Evolutionary conservation across 2,329 filamentous ascomycete genomes (phyloP), one percentile per base, ranked within the genome.

Genomic region (Fusarium tjaetaba): DNA sequence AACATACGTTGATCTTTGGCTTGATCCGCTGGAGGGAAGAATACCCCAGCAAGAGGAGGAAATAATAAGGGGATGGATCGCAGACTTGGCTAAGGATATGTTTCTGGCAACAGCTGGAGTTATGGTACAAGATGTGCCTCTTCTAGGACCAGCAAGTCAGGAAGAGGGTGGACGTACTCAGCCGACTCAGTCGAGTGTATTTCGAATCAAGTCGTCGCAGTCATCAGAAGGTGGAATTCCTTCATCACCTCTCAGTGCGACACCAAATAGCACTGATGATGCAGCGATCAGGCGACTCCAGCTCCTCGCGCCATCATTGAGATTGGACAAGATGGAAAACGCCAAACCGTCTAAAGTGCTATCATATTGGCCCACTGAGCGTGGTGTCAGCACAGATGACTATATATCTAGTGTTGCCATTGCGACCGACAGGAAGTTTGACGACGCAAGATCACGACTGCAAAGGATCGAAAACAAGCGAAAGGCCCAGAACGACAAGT

Each of bases 341-440:
- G 74, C 76, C 24, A 80, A 79, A 39, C 72, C 76, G 32, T 77
- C 80, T 5, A 76, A 70, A 8, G 65, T 85, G 4, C 74, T 86
- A 3, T 78, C 81, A 10, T 80, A 80, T 68, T 86, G 84, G 84
- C 84, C 84, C 2, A 75, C 77, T 4, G 78, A 83, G 52, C 80
- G 81, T 13, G 84, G 82, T 24, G 74, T 80, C 6, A 76, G 79
- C 24, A 80, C 79, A 5, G 76, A 78, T 11, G 75, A 78, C 45
- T 86, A 86, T 61, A 66, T 83, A 7, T 85, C 84, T 22, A 84
- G 81, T 43, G 79, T 85, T 26, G 79, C 80, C 11, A 64, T 79
- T 18, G 82, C 81, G 11, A 80, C 78, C 13, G 82, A 82, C 7
- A 81, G 78, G 42, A 80, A 81, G 66, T 80, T 83, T 53, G 78